These are phyloP conservation scores for Colletotrichum salicis DNA, from an alignment of 2,329 filamentous ascomycete genomes.

Conservation along the genomic window DNA sequence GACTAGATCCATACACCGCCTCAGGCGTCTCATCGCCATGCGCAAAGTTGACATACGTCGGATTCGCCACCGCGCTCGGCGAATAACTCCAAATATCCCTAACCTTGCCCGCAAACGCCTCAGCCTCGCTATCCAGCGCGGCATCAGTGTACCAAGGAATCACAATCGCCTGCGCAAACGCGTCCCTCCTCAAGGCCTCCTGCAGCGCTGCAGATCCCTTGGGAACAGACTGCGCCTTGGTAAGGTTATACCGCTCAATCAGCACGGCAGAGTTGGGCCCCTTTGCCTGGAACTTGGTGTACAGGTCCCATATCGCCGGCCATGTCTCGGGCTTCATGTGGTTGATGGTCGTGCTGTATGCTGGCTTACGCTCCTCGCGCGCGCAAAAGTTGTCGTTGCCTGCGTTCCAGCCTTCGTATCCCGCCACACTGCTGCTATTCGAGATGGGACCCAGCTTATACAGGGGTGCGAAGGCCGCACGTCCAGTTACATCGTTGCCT, in stretches of 20 bases:
- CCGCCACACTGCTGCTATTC: slow-evolving; percentile 42
- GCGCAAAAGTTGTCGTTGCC: slow-evolving; percentile 49
- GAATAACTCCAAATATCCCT: slow-evolving; percentile 42
- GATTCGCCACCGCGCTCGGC: slow-evolving; percentile 35
- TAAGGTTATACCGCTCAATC: slow-evolving; percentile 50
- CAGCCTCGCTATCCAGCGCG: slow-evolving; percentile 46
- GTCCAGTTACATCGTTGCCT: slow-evolving; percentile 44
- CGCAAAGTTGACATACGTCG: slow-evolving; percentile 47
- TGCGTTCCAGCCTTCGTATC: slow-evolving; percentile 52
- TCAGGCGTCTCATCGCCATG: slow-evolving; percentile 44
- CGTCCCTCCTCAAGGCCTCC: slow-evolving; percentile 47
- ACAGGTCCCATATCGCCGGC: slow-evolving; percentile 51
- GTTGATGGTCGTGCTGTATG: slow-evolving; percentile 47
- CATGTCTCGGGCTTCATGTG: slow-evolving; percentile 49
- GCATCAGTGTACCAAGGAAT: slow-evolving; percentile 52
- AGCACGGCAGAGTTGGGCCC: slow-evolving; percentile 47
- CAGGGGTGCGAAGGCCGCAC: slow-evolving; percentile 47
- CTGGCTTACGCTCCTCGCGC: slow-evolving; percentile 51
- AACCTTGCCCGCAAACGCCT: slow-evolving; percentile 45
- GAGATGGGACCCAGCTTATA: slow-evolving; percentile 45
- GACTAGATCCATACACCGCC: slow-evolving; percentile 40
- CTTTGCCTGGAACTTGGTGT: slow-evolving; percentile 46
- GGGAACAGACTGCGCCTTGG: slow-evolving; percentile 40
- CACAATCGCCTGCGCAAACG: slow-evolving; percentile 45
- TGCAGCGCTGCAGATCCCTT: slow-evolving; percentile 40